Conservation (phyloP, 805 yeast species). For the Nakazawaea wickerhamii region DNA sequence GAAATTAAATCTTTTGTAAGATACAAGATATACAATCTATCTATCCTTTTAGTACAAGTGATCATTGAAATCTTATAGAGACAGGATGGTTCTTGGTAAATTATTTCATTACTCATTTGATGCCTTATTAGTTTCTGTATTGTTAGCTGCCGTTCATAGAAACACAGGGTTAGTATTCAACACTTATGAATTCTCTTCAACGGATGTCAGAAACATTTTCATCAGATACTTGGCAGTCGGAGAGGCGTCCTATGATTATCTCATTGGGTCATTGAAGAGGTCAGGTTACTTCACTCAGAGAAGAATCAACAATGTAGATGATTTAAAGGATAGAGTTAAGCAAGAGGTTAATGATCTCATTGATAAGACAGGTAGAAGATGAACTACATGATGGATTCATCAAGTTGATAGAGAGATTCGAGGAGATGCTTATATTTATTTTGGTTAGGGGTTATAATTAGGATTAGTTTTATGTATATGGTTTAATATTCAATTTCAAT, state of each 20-base stretch:
- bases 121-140: constrained; percentile 69
- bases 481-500: no score
- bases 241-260: constrained; percentile 48
- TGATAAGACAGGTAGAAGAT: constrained; percentile 14
- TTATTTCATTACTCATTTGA: constrained; percentile 72
- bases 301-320: constrained; percentile 25
- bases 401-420: not conserved
- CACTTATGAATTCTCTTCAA: constrained; percentile 42
- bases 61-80: no score
- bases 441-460: no score
- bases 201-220: constrained; percentile 35
- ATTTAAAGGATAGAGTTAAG: constrained; percentile 23
- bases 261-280: constrained; percentile 38
- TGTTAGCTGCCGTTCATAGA: constrained; percentile 80
- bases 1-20: not conserved
- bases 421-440: no score
- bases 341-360: constrained; percentile 25
- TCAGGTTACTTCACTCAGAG: constrained; percentile 49
- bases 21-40: no score
- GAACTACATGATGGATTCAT: not conserved
- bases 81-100: constrained; percentile 48
- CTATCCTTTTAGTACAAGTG: no score
- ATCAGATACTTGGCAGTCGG: constrained; percentile 54
- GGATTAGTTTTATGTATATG: no score
- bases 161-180: constrained; percentile 63